Percentiles rank a stretch among this genome's conserved stretches.
phyloP scores from a whole-genome alignment of 2,329 filamentous ascomycete genomes.

The Colletotrichum melonis region DNA sequence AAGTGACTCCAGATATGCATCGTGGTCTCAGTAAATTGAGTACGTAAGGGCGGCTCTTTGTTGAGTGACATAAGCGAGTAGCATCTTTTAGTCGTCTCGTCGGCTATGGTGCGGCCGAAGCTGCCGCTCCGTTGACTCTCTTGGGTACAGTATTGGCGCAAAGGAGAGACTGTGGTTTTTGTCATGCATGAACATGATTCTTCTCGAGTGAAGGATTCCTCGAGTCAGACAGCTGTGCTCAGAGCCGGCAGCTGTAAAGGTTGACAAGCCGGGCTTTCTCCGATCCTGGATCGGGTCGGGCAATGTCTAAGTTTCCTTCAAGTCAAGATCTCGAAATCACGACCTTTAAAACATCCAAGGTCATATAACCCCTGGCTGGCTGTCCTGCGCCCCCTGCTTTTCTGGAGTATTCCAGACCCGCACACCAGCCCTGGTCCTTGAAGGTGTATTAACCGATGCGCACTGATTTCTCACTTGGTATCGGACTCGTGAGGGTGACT shows the following conservation, averaged over 20 bases:
- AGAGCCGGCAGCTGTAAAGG: neutral
- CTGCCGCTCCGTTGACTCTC: neutral
- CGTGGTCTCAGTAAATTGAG: neutral
- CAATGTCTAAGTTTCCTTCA: neutral
- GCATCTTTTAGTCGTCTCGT: neutral
- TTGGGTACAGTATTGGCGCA: neutral
- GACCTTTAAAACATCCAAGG: neutral
- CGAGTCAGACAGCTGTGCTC: no score
- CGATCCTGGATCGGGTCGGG: no score
- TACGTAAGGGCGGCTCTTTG: neutral
- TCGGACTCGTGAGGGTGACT: no score
- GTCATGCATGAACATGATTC: neutral
- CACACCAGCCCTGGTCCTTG: neutral
- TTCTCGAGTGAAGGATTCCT: neutral
- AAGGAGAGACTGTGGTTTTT: neutral
- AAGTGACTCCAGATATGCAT: neutral
- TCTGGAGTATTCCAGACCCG: neutral
- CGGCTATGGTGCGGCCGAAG: neutral
- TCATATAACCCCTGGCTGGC: neutral
- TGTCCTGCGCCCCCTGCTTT: neutral
- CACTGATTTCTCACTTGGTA: neutral
- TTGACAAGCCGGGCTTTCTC: no score
- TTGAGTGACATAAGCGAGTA: neutral
- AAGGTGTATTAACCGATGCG: neutral
- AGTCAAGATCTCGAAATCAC: neutral